Percentiles rank a stretch among this genome's conserved stretches.
These are phyloP conservation scores for Alopecurus myosuroides DNA, from an alignment of 176 grass and related monocot genomes.

Conservation along the genomic window DNA sequence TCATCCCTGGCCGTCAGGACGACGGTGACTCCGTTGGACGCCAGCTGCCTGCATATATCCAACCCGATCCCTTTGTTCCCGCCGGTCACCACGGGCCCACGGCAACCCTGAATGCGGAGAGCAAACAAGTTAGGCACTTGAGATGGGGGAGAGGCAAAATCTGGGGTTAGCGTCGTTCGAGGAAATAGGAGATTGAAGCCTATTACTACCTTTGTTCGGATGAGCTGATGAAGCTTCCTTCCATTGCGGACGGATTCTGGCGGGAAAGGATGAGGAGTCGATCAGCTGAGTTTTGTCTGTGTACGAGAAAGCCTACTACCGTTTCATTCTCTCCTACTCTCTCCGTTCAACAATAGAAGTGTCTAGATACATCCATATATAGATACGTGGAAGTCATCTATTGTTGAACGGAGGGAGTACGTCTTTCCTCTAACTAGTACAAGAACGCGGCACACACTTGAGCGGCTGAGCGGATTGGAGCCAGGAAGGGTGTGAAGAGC, in stretches of 20 bases:
- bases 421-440: too few relatives aligned
- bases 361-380: too few relatives aligned
- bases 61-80: constrained; percentile 49
- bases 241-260: not conserved
- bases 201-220: not conserved
- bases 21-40: constrained; percentile 27
- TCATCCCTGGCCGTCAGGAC: constrained; percentile 46
- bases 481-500: too few relatives aligned
- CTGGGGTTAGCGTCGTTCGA: too few relatives aligned
- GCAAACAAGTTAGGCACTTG: not conserved
- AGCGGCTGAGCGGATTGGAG: too few relatives aligned
- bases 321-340: too few relatives aligned
- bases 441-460: too few relatives aligned
- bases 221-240: not conserved
- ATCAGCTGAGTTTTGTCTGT: not conserved
- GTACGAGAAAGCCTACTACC: not conserved
- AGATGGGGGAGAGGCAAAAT: too few relatives aligned
- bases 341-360: too few relatives aligned
- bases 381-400: too few relatives aligned
- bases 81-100: constrained; percentile 54
- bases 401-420: too few relatives aligned
- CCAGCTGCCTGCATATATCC: constrained; percentile 47
- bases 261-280: not conserved
- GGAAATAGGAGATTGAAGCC: not conserved
- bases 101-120: constrained; percentile 27